A percentile compares a stretch with the other conserved stretches of the same genome.
Conservation (phyloP, 305 asterid genomes). For the Fraxinus albicans region DNA sequence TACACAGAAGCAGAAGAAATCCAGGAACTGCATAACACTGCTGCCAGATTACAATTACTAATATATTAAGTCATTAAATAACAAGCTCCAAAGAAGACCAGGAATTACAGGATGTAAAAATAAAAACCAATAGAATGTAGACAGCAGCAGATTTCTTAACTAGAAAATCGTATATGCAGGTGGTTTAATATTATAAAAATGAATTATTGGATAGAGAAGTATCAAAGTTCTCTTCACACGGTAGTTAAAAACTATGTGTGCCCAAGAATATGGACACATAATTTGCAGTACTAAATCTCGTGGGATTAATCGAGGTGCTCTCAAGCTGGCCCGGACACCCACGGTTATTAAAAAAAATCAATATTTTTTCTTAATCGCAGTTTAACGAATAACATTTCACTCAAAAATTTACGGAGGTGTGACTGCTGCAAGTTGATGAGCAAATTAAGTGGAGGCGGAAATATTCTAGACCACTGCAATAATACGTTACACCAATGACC, state of each 20-base stretch:
- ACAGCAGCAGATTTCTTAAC: not conserved
- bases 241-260: not conserved
- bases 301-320: too few species aligned
- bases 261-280: not conserved
- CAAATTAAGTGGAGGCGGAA: not conserved
- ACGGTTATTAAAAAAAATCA: not conserved
- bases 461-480: constrained; percentile 5
- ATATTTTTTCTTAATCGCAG: not conserved
- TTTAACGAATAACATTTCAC: not conserved
- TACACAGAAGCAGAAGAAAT: not conserved
- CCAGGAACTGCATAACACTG: not conserved
- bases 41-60: not conserved
- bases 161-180: not conserved
- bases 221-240: not conserved
- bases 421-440: not conserved
- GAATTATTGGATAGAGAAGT: not conserved
- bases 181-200: not conserved
- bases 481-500: not conserved
- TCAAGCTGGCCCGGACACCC: too few species aligned
- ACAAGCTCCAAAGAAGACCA: not conserved
- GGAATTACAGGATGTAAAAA: not conserved
- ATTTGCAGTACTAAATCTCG: not conserved
- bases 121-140: not conserved
- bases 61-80: not conserved
- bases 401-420: not conserved